Evolutionary conservation across 148 eudicot genomes (phyloP).

Genomic region (Vaccinium darrowii): DNA sequence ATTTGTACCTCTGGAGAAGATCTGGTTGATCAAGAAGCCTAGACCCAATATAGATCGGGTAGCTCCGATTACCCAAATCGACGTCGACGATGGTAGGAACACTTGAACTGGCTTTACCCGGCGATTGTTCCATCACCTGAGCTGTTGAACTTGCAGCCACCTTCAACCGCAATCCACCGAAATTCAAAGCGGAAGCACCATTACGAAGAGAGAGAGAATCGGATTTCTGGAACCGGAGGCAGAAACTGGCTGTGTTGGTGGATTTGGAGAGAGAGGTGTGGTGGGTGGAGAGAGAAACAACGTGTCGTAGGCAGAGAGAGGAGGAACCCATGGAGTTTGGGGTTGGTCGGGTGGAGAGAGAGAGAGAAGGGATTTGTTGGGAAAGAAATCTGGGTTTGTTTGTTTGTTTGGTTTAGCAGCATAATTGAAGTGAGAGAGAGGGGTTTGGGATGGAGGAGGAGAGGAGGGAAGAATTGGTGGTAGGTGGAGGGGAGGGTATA

Average conservation of each 20-base stretch:
- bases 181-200: constrained; percentile 1
- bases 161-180: constrained; percentile 7
- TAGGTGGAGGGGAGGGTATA: neutral
- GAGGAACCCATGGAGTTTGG: constrained; percentile 23
- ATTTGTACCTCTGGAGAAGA: constrained; percentile 71
- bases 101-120: constrained; percentile 28
- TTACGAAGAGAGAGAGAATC: neutral
- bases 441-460: neutral
- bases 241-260: neutral
- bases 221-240: constrained; percentile 11
- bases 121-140: constrained; percentile 39
- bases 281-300: constrained; percentile 16
- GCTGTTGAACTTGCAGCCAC: constrained; percentile 46
- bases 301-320: constrained; percentile 12
- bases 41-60: constrained; percentile 93
- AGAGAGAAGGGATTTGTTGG: neutral
- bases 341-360: neutral
- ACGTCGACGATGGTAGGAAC: constrained; percentile 68
- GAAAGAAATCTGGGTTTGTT: neutral
- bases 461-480: neutral
- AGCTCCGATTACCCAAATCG: constrained; percentile 83
- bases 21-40: constrained; percentile 78
- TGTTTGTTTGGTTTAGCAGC: neutral
- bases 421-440: neutral
- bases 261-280: constrained; percentile 29